phyloP scores from a whole-genome alignment of 345 rosid species.

The Eucalyptus lansdowneana region DNA sequence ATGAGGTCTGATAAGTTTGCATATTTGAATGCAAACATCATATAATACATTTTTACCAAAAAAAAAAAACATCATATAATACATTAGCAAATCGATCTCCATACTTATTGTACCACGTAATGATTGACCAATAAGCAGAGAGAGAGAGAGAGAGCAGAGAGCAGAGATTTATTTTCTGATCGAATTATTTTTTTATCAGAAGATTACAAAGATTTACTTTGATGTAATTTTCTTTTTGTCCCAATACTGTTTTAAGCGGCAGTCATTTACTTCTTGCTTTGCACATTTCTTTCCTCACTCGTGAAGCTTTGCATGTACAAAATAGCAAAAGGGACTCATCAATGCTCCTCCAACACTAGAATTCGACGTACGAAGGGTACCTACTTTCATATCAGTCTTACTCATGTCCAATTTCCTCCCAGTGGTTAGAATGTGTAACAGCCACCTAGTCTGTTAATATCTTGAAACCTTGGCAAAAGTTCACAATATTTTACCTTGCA shows the following conservation, averaged over 20 bases:
- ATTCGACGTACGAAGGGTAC: neutral
- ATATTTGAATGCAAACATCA: neutral
- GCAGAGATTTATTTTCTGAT: neutral
- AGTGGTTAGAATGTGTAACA: neutral
- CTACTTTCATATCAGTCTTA: neutral
- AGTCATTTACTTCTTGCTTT: neutral
- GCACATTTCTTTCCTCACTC: neutral
- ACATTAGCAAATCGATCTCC: neutral
- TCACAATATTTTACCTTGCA: constrained; percentile 59
- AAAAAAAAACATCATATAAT: neutral
- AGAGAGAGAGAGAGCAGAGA: neutral
- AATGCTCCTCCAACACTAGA: neutral
- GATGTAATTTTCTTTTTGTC: neutral
- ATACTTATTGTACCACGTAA: neutral
- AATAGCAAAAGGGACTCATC: neutral
- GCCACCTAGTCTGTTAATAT: neutral
- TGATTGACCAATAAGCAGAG: neutral
- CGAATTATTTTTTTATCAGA: neutral
- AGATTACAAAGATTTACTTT: neutral
- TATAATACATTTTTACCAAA: neutral
- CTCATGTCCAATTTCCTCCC: neutral
- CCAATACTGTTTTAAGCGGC: neutral
- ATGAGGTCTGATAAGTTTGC: neutral
- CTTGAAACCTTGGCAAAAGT: neutral
- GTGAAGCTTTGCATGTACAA: neutral